Base-by-base conservation (phyloP, 1,284 basidiomycete species). In the Anthracocystis setariae region DNA sequence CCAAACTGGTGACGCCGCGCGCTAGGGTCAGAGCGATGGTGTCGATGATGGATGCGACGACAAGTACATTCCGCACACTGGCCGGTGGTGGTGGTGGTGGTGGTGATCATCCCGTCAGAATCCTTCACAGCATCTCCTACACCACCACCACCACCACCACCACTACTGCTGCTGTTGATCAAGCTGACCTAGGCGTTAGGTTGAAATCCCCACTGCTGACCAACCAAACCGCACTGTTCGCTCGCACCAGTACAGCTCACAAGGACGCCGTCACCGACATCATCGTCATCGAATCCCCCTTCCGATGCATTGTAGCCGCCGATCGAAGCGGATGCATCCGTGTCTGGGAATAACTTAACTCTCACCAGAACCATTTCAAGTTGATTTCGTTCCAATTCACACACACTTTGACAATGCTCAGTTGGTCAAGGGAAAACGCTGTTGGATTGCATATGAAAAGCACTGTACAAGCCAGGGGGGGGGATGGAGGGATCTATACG, bases 251-350 rank as follows among this genome's bases (percentile, higher is more conserved):
- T 0, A 51, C 62, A 17, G 49, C 67, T 8, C 93, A 95, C 78
- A 90, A 91, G 69, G 93, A 95, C 78, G 88, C 91, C 3, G 88
- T 96, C 23, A 92, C 90, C 1, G 88, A 90, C 3, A 82, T 95
- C 21, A 87, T 88, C 0, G 90, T 91, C 66, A 88, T 95, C 52
- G 92, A 95, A 70, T 88, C 90, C 0, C 93, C 93, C 0, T 95
- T 94, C 84, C 86, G 91, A 46, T 92, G 92, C 4, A 87, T 94
- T 42, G 87, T 95, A 10, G 93, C 91, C 67, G 93, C 90, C 3
- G 93, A 95, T 80, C 43, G 75, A 17, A 50, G 59, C 13, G 81
- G 81, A 15, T 56, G 66, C 29, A 61, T 82, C 12, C 63, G 78
- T 0, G 77, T 82, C 9, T 82, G 81, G 81, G 80, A 82, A 57